phyloP scores from a whole-genome alignment of 1,139 yeast species.

The Lodderomyces orthopsilosis region DNA sequence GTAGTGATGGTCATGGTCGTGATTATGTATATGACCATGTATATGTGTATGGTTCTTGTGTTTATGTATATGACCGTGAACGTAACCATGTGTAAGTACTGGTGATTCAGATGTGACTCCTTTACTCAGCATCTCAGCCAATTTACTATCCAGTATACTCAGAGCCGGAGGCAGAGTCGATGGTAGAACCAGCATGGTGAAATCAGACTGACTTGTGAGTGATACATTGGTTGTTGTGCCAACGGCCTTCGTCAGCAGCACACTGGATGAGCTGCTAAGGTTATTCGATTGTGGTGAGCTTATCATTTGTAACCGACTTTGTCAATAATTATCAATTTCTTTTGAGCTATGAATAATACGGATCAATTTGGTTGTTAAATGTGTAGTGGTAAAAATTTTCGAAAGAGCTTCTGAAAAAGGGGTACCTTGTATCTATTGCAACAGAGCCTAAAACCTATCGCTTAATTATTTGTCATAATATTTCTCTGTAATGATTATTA shows the following conservation, averaged over 20 bases:
- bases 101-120: background rate
- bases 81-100: slow-evolving; percentile 48
- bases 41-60: slow-evolving; percentile 63
- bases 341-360: too few relatives aligned
- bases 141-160: background rate
- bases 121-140: background rate
- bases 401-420: background rate
- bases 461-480: background rate
- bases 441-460: background rate
- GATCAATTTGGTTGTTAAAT: background rate
- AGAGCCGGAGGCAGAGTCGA: background rate
- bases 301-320: too few relatives aligned
- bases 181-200: background rate
- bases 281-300: background rate
- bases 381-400: background rate
- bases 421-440: background rate
- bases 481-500: background rate
- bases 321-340: too few relatives aligned
- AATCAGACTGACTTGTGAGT: background rate
- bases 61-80: slow-evolving; percentile 68
- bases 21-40: slow-evolving; percentile 67
- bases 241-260: background rate
- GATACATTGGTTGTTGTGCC: background rate
- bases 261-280: background rate
- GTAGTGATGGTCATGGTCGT: slow-evolving; percentile 30